Evolutionary conservation across 2,329 filamentous ascomycete species (phyloP).

Genomic region (Ceratocystis cubensis): DNA sequence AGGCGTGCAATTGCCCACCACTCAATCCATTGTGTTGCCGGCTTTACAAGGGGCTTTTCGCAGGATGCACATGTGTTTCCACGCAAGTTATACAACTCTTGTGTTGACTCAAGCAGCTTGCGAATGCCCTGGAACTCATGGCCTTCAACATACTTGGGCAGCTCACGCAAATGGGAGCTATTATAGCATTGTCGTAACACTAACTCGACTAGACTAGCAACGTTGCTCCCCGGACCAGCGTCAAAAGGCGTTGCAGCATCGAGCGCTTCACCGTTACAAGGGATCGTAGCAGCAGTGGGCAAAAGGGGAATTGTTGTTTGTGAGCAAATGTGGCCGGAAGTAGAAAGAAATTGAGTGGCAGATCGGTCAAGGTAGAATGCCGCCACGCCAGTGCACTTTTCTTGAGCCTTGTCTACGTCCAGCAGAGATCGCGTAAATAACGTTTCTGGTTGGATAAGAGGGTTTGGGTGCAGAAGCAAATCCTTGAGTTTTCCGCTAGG

Average conservation of each 20-base stretch:
- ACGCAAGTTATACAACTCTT: constrained; percentile 30
- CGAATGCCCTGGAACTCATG: constrained; percentile 31
- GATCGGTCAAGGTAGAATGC: constrained; percentile 20
- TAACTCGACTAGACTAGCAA: constrained; percentile 41
- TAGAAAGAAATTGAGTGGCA: constrained; percentile 16
- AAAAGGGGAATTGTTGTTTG: constrained; percentile 9
- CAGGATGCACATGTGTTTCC: constrained; percentile 43
- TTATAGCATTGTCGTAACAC: constrained; percentile 37
- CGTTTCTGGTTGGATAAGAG: constrained; percentile 38
- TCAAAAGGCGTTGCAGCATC: constrained; percentile 18
- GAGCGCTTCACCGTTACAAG: constrained; percentile 13
- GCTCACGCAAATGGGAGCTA: constrained; percentile 32
- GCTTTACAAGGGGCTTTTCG: constrained; percentile 35
- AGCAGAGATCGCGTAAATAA: constrained; percentile 19
- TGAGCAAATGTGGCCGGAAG: constrained; percentile 13
- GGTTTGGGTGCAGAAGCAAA: constrained; percentile 51
- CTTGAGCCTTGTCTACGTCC: constrained; percentile 12
- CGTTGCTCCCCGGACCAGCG: constrained; percentile 23
- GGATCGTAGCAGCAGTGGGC: constrained; percentile 1
- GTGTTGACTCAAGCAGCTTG: constrained; percentile 12
- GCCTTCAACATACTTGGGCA: constrained; percentile 34
- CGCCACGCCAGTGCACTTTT: constrained; percentile 17
- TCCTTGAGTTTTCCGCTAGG: constrained; percentile 35
- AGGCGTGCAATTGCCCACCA: constrained; percentile 36
- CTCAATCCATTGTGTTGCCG: constrained; percentile 48